Conservation (phyloP, 225 moss, liverwort and hornwort species). For the Bryoerythrophyllum caledonicum region DNA sequence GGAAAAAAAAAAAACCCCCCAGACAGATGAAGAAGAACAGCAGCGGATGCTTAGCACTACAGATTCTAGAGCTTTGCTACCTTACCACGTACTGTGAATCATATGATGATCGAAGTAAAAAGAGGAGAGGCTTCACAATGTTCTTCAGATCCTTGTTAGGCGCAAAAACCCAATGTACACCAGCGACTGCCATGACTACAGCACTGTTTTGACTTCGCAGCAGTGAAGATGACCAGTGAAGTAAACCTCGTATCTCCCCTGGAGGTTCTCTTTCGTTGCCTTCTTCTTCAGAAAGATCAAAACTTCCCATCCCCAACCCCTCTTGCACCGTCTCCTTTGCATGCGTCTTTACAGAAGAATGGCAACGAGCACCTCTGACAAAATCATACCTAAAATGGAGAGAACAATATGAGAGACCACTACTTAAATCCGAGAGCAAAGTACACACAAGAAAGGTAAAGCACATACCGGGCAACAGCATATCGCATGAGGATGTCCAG, state of each 20-base stretch:
- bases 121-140: constrained; percentile 81
- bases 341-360: constrained; percentile 27
- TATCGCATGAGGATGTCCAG: constrained; percentile 92
- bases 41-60: too few relatives aligned
- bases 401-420: constrained; percentile 7
- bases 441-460: constrained; percentile 13
- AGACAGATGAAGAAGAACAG: not conserved
- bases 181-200: constrained; percentile 89
- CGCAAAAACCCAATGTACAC: constrained; percentile 87
- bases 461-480: constrained; percentile 68
- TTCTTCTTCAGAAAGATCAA: constrained; percentile 39
- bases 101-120: constrained; percentile 84
- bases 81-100: constrained; percentile 99
- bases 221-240: constrained; percentile 72
- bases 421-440: not conserved
- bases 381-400: constrained; percentile 54
- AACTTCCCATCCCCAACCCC: constrained; percentile 30
- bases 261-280: constrained; percentile 39
- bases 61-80: constrained; percentile 33
- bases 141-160: constrained; percentile 59
- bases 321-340: constrained; percentile 31
- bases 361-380: constrained; percentile 43
- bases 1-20: not conserved
- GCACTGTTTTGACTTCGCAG: constrained; percentile 84
- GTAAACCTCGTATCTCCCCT: constrained; percentile 57